Evolutionary conservation across 129 eudicot species (phyloP), one percentile per base, ranked within the genome.

Genomic region (Arctium minus): DNA sequence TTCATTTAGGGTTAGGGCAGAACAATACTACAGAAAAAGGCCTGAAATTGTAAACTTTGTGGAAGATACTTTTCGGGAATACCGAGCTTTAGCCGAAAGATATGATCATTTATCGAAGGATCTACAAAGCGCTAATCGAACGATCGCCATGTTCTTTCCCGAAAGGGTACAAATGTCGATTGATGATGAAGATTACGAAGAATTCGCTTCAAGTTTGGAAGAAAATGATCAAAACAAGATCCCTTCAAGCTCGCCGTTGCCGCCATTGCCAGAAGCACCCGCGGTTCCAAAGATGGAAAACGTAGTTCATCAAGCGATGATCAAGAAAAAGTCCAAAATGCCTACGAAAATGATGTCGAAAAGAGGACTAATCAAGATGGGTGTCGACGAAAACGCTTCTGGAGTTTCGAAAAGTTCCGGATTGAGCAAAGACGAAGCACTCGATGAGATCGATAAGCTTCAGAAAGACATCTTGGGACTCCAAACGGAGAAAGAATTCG

Each of bases 401-500:
- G 70, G 18, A 10, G 79, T 78, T 46, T 48, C 74, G 70, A 78
- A 81, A 22, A 75, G 68, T 17, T 91, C 94, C 0, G 94, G 97
- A 74, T 81, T 91, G 87, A 92, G 82, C 75, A 90, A 88, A 86
- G 73, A 82, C 1, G 88, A 89, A 73, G 97, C 97, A 74, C 69
- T 87, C 3, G 70, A 83, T 11, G 91, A 88, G 78, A 88, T 91
- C 6, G 94, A 91, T 73, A 87, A 72, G 83, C 90, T 89, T 86
- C 93, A 94, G 40, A 94, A 94, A 89, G 94, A 76, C 0, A 90
- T 94, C 79, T 83, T 94, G 84, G 89, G 85, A 31, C 81, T 88
- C 69, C 97, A 94, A 60, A 94, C 94, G 0, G 93, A 91, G 74
- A 91, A 88, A 68, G 98, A 94, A 74, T 94, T 94, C 72, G 29